phyloP scores from a whole-genome alignment of 2,329 filamentous ascomycete genomes.

The Nemania sp. region DNA sequence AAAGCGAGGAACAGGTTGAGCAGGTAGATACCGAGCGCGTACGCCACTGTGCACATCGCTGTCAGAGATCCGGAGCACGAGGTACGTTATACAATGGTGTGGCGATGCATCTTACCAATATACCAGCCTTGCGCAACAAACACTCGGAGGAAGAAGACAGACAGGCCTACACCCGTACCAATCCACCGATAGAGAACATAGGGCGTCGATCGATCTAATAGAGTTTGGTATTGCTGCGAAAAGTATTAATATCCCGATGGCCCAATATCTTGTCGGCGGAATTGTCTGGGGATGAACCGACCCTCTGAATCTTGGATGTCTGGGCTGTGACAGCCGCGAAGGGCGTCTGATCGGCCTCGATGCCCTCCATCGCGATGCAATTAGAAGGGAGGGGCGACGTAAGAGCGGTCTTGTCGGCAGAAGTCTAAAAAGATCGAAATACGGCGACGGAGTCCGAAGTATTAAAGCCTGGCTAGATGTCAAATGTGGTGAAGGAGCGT shows the following conservation, averaged over 20 bases:
- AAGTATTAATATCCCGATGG: constrained; percentile 30
- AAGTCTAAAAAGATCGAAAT: constrained; percentile 2
- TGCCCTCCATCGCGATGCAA: constrained; percentile 76
- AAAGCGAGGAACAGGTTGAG: constrained; percentile 99
- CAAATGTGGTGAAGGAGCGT: constrained; percentile 38
- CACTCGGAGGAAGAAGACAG: constrained; percentile 90
- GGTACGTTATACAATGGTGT: constrained; percentile 2
- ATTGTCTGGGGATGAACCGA: constrained; percentile 57
- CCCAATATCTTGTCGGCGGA: constrained; percentile 1
- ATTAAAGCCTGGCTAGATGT: constrained; percentile 19
- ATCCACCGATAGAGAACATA: constrained; percentile 91
- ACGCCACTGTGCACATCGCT: constrained; percentile 75
- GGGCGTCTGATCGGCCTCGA: constrained; percentile 89
- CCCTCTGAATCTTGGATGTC: constrained; percentile 79
- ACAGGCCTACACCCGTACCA: constrained; percentile 79
- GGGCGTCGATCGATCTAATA: constrained; percentile 93
- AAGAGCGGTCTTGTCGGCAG: constrained; percentile 1
- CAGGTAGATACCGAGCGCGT: constrained; percentile 97
- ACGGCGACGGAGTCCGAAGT: constrained; percentile 6
- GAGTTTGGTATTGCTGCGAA: constrained; percentile 87
- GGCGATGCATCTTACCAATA: constrained; percentile 74
- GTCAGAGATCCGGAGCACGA: constrained; percentile 35
- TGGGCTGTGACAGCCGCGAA: constrained; percentile 91
- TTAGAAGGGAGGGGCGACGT: constrained; percentile 31
- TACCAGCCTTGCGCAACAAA: constrained; percentile 97